Evolutionary conservation across 257 asterid genomes (phyloP).

Genomic region (Gardenia jasminoides): DNA sequence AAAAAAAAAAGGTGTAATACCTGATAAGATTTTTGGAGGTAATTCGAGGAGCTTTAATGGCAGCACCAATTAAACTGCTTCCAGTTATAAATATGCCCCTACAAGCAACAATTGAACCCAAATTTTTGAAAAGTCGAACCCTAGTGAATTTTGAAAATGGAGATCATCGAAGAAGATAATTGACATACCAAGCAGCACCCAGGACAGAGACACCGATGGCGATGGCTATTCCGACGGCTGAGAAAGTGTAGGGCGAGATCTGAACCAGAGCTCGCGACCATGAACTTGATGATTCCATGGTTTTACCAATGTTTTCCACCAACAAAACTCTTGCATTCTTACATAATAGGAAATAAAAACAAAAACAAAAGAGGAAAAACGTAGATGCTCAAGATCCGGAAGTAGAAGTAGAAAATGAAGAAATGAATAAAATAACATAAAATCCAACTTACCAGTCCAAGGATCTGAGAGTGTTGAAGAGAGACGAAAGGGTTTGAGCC

Average conservation of each 20-base stretch:
- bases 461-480: no score
- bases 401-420: no score
- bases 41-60: conserved; percentile 55
- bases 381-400: no score
- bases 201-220: conserved; percentile 97
- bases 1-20: conserved; percentile 14
- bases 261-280: conserved; percentile 83
- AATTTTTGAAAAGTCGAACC: background rate
- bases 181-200: conserved; percentile 92
- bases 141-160: background rate
- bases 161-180: background rate
- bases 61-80: conserved; percentile 56
- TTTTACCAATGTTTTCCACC: conserved; percentile 1
- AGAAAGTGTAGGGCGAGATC: conserved; percentile 93
- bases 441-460: no score
- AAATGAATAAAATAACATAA: no score
- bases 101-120: background rate
- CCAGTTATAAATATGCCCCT: conserved; percentile 58
- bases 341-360: no score
- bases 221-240: conserved; percentile 89
- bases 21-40: conserved; percentile 53
- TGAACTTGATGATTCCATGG: conserved; percentile 75
- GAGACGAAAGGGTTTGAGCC: no score
- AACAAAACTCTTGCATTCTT: no score
- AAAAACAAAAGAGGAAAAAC: no score